Base-by-base conservation (phyloP, 176 grass and related monocot species). In the Carex littledalei region DNA sequence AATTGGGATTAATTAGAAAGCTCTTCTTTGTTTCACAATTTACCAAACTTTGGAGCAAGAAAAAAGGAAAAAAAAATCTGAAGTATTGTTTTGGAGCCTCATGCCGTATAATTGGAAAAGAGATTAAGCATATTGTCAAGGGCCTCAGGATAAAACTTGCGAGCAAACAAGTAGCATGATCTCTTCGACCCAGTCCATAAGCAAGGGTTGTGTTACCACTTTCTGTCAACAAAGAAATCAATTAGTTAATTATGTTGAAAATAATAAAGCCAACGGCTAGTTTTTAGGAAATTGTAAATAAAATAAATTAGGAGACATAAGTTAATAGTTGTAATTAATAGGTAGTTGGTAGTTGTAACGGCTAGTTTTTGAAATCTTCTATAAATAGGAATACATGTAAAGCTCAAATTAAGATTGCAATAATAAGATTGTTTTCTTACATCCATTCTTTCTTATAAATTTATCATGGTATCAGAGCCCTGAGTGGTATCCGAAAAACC, bases 151-250 rank as follows among this genome's bases (percentile, higher is more conserved):
- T 92, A 89, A 60, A 98, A 94, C 79, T 98, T 98, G 69, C 95
- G 91, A 21, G 95, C 92, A 80, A 98, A 98, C 83, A 94, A 90
- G 57, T 98, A 94, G 84, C 95, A 98, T 32, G 95, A 91, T 85
- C 93, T 93, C 88, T 93, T 98, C 24, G 88, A 90, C 83, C 93
- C 93, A 54, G 94, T 99, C 93, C 96, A 95, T 59, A 95, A 89
- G 85, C 96, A 99, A 16, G 96, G 88, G 47, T 80, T 73, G 67
- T 32, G 86, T 92, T 24, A 88, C 3, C 49, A 91, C 20, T 92
- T 95, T 99, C 96, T 99, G 88, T 76, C 84, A 84, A 31, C 57
- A 32, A 29, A 71, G 3, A 7, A 73, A 76, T 61, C 78, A 3
- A 76, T 7, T 78, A 13, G 6, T 54, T 56, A 15, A 56, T 11